Conservation (phyloP, 129 eudicot species). For the Smallanthus sonchifolius region DNA sequence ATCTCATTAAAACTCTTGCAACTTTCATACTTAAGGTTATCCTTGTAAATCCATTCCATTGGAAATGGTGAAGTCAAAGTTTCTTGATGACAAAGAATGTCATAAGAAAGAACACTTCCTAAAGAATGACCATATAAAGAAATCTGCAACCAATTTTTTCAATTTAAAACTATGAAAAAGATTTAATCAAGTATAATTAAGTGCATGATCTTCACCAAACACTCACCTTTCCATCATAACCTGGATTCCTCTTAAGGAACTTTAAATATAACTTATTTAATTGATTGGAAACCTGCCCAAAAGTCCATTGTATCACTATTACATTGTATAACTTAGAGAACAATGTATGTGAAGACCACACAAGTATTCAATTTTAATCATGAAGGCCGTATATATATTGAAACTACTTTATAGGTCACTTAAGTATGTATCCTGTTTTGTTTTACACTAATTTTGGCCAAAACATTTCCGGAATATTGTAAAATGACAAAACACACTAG, state of each 20-base stretch:
- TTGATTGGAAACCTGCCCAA: conserved; percentile 81
- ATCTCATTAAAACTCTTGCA: conserved; percentile 22
- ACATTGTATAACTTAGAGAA: neutral
- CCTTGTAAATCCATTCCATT: conserved; percentile 68
- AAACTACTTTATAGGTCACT: neutral
- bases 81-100: conserved; percentile 97
- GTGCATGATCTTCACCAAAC: neutral
- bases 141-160: conserved; percentile 42
- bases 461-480: neutral
- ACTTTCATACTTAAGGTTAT: conserved; percentile 32
- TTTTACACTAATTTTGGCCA: neutral
- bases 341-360: neutral
- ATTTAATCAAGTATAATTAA: neutral
- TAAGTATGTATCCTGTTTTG: neutral
- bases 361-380: neutral
- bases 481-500: neutral
- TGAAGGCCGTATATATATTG: neutral
- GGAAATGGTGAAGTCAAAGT: conserved; percentile 75
- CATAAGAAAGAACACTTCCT: conserved; percentile 97
- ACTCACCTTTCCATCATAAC: conserved; percentile 94
- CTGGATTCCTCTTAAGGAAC: conserved; percentile 92
- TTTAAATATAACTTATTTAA: conserved; percentile 66
- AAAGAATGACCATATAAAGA: conserved; percentile 91
- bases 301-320: conserved; percentile 8
- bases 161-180: neutral